Evolutionary conservation across 1,284 basidiomycete genomes (phyloP).

Genomic region (Puccinia hordei): DNA sequence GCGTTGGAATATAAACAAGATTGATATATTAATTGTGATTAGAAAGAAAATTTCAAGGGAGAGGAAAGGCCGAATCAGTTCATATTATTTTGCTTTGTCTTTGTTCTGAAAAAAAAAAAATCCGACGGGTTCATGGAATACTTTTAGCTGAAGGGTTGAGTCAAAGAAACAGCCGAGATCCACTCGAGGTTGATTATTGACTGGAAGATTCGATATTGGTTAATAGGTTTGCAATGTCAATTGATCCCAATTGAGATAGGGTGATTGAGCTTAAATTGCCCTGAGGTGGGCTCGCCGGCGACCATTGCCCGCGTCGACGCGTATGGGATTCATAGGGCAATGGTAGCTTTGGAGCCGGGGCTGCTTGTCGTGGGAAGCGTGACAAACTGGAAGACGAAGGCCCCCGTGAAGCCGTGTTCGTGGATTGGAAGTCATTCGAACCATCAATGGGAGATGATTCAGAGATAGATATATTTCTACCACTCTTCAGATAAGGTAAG

Average conservation of each 20-base stretch:
- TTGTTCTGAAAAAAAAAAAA: no score
- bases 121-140: neutral
- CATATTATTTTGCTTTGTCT: no score
- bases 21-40: neutral
- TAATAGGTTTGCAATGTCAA: slow-evolving; percentile 40
- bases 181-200: neutral
- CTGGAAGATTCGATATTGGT: slow-evolving; percentile 15
- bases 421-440: neutral
- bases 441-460: neutral
- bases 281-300: neutral
- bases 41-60: neutral
- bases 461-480: neutral
- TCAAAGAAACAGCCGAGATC: neutral
- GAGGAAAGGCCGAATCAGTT: no score
- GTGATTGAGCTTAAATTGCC: slow-evolving; percentile 46
- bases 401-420: neutral
- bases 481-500: neutral
- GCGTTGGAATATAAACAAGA: neutral
- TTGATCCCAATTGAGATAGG: slow-evolving; percentile 43
- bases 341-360: slow-evolving; percentile 34
- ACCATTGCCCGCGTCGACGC: slow-evolving; percentile 6
- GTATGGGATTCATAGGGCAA: neutral
- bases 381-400: slow-evolving; percentile 26
- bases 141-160: neutral
- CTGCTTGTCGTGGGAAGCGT: slow-evolving; percentile 17